Evolutionary conservation across 768 basidiomycete species (phyloP).

Genomic region (Lentinula sp.): DNA sequence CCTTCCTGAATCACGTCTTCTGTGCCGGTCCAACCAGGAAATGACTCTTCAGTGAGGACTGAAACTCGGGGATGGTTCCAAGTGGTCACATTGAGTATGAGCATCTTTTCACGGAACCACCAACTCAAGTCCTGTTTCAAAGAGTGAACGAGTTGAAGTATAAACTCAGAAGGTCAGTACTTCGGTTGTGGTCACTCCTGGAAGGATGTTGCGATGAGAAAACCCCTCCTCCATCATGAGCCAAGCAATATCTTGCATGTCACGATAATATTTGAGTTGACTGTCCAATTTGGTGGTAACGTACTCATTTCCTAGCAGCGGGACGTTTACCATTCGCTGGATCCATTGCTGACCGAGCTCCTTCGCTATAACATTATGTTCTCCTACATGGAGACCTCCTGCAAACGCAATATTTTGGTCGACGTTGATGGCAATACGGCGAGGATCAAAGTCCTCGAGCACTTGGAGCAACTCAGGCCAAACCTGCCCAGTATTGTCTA

Average conservation of each 20-base stretch:
- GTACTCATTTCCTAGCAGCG: slow-evolving; percentile 43
- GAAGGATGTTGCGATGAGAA: slow-evolving; percentile 31
- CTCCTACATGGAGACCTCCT: slow-evolving; percentile 45
- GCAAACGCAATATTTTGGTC: slow-evolving; percentile 41
- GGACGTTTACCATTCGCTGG: slow-evolving; percentile 29
- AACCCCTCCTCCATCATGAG: slow-evolving; percentile 49
- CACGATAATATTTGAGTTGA: slow-evolving; percentile 37
- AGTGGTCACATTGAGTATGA: slow-evolving; percentile 35
- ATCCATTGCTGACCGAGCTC: slow-evolving; percentile 38
- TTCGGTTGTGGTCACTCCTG: slow-evolving; percentile 38
- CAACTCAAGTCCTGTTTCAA: slow-evolving; percentile 38
- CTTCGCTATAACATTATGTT: slow-evolving; percentile 28
- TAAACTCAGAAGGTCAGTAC: not conserved
- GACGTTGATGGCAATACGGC: slow-evolving; percentile 38
- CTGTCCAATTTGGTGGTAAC: slow-evolving; percentile 33
- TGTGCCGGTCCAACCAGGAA: slow-evolving; percentile 36
- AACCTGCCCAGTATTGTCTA: slow-evolving; percentile 43
- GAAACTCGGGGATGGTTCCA: slow-evolving; percentile 52
- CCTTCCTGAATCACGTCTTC: slow-evolving; percentile 35
- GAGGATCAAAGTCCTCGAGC: slow-evolving; percentile 29
- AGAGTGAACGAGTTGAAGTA: not conserved
- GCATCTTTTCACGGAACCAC: slow-evolving; percentile 52
- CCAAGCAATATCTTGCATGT: slow-evolving; percentile 46
- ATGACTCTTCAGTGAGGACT: slow-evolving; percentile 31
- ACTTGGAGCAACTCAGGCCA: slow-evolving; percentile 38